A percentile compares a stretch with the other conserved stretches of the same genome.
Evolutionary conservation across 331 rosid genomes (phyloP).

Genomic region (Quercus lobata): DNA sequence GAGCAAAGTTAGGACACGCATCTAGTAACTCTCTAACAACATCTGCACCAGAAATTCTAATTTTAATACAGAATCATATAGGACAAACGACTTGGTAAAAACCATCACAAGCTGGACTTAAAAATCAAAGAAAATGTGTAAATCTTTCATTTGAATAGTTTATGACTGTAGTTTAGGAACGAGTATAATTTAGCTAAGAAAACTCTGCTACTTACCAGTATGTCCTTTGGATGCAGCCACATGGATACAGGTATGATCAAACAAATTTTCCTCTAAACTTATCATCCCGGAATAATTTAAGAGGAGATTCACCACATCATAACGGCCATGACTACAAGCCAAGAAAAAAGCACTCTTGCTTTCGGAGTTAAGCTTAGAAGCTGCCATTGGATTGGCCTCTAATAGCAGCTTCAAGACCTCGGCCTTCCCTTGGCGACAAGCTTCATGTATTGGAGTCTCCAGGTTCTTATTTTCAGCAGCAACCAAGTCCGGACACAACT

Average conservation of each 20-base stretch:
- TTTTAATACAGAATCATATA: background rate
- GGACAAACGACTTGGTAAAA: no score
- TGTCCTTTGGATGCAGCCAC: slow-evolving; percentile 64
- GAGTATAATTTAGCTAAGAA: background rate
- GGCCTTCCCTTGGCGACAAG: slow-evolving; percentile 43
- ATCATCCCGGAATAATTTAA: slow-evolving; percentile 29
- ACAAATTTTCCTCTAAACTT: slow-evolving; percentile 21
- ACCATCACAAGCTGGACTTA: background rate
- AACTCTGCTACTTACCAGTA: slow-evolving; percentile 32
- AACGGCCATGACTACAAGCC: slow-evolving; percentile 59
- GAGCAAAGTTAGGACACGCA: slow-evolving; percentile 32
- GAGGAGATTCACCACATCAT: slow-evolving; percentile 41
- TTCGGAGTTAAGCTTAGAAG: slow-evolving; percentile 28
- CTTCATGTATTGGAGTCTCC: slow-evolving; percentile 65
- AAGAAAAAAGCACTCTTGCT: slow-evolving; percentile 43
- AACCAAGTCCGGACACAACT: slow-evolving; percentile 47
- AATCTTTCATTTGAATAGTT: no score
- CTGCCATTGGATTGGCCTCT: slow-evolving; percentile 36
- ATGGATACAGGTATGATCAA: slow-evolving; percentile 49
- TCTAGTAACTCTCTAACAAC: slow-evolving; percentile 54
- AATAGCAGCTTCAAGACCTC: slow-evolving; percentile 39
- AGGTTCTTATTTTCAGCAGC: slow-evolving; percentile 41
- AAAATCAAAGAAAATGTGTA: background rate
- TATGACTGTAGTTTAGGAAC: background rate
- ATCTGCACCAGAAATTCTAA: slow-evolving; percentile 32